Conservation (phyloP, 2,329 filamentous ascomycete species). For the Pseudogymnoascus sp. region DNA sequence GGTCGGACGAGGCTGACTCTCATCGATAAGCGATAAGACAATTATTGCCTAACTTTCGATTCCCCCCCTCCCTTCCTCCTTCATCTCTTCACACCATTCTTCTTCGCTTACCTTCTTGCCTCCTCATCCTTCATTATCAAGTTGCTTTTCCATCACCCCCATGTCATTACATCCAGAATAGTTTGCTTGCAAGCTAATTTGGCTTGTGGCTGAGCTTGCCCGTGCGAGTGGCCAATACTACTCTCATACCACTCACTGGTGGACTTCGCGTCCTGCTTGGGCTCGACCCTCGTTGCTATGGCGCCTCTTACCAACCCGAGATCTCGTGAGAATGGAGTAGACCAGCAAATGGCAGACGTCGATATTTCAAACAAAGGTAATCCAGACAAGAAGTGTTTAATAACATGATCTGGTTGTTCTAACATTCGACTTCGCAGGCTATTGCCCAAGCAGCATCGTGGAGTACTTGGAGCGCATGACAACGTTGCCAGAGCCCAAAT, state of each 20-base stretch:
- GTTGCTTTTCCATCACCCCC: not conserved
- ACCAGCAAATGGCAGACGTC: not conserved
- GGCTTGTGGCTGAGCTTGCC: not conserved
- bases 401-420: constrained; percentile 16
- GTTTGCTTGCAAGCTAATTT: not conserved
- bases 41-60: constrained; percentile 9
- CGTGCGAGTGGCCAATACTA: not conserved
- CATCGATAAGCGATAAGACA: constrained; percentile 13
- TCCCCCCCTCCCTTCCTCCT: not conserved
- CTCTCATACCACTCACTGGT: not conserved
- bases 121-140: not conserved
- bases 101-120: constrained; percentile 3
- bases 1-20: constrained; percentile 6
- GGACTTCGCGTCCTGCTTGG: not conserved
- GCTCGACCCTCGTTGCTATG: not conserved
- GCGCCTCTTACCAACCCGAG: not conserved
- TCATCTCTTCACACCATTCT: not conserved
- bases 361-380: constrained; percentile 3
- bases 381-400: not conserved
- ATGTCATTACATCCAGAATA: not conserved
- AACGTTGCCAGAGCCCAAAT: constrained; percentile 22
- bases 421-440: constrained; percentile 21
- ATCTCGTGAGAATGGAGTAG: not conserved
- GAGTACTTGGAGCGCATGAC: constrained; percentile 19
- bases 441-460: constrained; percentile 15